Percentiles rank a stretch among this genome's conserved stretches.
phyloP scores from a whole-genome alignment of 2,329 filamentous ascomycete species.

The Colletotrichum trifolii region DNA sequence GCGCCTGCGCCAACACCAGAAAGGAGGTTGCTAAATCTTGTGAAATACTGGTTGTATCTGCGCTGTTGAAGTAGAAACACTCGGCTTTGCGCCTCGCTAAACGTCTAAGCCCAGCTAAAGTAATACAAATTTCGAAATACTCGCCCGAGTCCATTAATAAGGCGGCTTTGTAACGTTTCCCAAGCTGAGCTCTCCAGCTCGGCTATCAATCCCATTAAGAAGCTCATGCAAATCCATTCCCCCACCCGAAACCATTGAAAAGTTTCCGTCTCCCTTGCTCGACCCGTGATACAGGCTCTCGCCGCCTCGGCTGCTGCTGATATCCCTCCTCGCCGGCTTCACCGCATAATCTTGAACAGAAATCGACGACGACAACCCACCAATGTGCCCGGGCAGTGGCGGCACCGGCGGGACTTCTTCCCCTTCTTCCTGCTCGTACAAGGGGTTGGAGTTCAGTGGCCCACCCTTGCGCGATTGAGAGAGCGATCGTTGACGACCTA shows the following conservation, averaged over 20 bases:
- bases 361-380: conserved; percentile 43
- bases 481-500: conserved; percentile 44
- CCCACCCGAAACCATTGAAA: conserved; percentile 49
- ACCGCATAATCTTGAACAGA: conserved; percentile 50
- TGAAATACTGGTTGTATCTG: conserved; percentile 9
- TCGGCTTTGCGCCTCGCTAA: conserved; percentile 35
- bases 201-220: conserved; percentile 62
- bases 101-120: conserved; percentile 31
- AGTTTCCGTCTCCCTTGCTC: conserved; percentile 39
- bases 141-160: conserved; percentile 49
- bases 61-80: conserved; percentile 23
- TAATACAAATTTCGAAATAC: conserved; percentile 28
- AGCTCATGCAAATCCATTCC: conserved; percentile 61
- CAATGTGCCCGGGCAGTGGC: conserved; percentile 57
- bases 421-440: conserved; percentile 46
- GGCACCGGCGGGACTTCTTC: conserved; percentile 66
- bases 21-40: neutral
- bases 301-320: conserved; percentile 58
- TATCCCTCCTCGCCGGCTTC: conserved; percentile 48
- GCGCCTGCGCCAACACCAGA: too few relatives aligned
- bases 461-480: conserved; percentile 52
- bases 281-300: conserved; percentile 45
- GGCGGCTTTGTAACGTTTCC: conserved; percentile 61
- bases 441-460: conserved; percentile 57
- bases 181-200: conserved; percentile 56